Conservation (phyloP, 495 filamentous ascomycete genomes). For the Viridothelium virens region DNA sequence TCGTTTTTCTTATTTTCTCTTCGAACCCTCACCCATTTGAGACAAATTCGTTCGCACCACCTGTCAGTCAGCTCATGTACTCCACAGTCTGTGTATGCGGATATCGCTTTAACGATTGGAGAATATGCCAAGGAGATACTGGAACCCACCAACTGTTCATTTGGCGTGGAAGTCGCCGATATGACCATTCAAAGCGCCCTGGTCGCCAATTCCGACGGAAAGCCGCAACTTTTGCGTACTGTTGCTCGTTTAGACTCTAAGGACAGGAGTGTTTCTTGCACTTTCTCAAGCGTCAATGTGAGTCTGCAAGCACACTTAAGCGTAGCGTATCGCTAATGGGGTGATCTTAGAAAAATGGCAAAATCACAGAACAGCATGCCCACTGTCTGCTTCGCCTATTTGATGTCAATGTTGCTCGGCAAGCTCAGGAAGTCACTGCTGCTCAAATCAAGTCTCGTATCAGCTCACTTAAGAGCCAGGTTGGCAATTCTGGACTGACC, state of each 20-base stretch:
- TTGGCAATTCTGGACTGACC: background rate
- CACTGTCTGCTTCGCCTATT: slow-evolving; percentile 12
- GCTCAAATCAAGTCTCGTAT: slow-evolving; percentile 4
- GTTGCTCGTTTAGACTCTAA: slow-evolving; percentile 25
- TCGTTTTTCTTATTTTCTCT: background rate
- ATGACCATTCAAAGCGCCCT: slow-evolving; percentile 20
- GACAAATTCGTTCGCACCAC: background rate
- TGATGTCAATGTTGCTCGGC: background rate
- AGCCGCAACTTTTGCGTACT: slow-evolving; percentile 36
- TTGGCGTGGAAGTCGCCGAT: slow-evolving; percentile 17
- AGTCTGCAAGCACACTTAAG: background rate
- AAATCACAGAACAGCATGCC: slow-evolving; percentile 13
- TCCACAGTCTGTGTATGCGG: slow-evolving; percentile 52
- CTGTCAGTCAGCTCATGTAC: background rate
- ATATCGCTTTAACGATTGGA: slow-evolving; percentile 67
- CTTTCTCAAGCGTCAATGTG: slow-evolving; percentile 11
- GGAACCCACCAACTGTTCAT: slow-evolving; percentile 24
- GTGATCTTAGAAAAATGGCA: slow-evolving; percentile 6
- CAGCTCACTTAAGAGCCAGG: background rate
- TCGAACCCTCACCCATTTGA: background rate
- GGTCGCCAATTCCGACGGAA: slow-evolving; percentile 12
- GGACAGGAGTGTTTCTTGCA: slow-evolving; percentile 7
- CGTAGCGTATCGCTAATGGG: background rate
- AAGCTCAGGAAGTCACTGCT: background rate
- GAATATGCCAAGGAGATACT: slow-evolving; percentile 58